Evolutionary conservation across 768 basidiomycete species (phyloP).

Genomic region (Termitomyces sp.): DNA sequence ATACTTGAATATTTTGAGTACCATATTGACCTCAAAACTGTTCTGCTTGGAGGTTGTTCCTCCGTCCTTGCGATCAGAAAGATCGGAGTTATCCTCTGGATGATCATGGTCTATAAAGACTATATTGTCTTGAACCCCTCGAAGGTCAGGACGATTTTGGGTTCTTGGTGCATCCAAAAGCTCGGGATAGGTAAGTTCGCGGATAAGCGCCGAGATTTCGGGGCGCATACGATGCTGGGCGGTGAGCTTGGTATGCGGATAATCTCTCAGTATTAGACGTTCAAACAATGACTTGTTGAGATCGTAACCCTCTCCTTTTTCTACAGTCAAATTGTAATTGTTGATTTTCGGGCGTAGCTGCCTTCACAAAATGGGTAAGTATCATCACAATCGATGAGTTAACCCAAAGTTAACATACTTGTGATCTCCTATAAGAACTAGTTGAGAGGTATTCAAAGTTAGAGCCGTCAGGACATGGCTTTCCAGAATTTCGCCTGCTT

Average conservation of each 20-base stretch:
- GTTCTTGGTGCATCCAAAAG: constrained; percentile 41
- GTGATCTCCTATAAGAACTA: neutral
- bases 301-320: constrained; percentile 63
- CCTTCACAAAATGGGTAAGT: neutral
- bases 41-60: neutral
- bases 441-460: neutral
- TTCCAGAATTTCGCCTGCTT: neutral
- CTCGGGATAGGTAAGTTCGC: constrained; percentile 59
- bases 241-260: constrained; percentile 51
- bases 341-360: constrained; percentile 73
- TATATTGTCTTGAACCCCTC: neutral
- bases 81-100: neutral
- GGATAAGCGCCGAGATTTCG: constrained; percentile 59
- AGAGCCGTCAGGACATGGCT: neutral
- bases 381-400: neutral
- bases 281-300: constrained; percentile 67
- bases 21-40: neutral
- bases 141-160: neutral
- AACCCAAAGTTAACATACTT: neutral
- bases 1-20: neutral
- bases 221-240: constrained; percentile 73
- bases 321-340: constrained; percentile 53
- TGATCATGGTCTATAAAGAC: neutral
- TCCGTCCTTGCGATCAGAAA: neutral
- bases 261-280: constrained; percentile 54